phyloP scores from a whole-genome alignment of 768 basidiomycete species.

The Cyclocybe aegerita region DNA sequence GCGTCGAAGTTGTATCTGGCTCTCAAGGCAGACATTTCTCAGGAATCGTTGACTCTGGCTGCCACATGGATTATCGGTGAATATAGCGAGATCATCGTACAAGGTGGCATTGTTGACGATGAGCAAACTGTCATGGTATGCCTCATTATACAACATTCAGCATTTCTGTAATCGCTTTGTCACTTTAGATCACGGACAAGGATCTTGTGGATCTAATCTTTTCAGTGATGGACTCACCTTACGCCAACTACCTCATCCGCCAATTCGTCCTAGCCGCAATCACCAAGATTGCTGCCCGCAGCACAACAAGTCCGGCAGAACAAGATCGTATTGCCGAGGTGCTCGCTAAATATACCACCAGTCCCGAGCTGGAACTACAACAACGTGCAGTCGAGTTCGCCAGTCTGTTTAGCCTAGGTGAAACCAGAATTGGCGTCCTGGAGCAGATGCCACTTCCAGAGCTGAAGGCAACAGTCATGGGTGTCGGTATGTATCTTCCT shows the following conservation, averaged over 20 bases:
- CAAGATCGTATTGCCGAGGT: slow-evolving; percentile 80
- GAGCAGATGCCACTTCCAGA: slow-evolving; percentile 99
- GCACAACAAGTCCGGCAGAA: slow-evolving; percentile 61
- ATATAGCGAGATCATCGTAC: slow-evolving; percentile 87
- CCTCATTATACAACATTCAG: background rate
- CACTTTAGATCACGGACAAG: slow-evolving; percentile 66
- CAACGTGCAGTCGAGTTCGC: slow-evolving; percentile 96
- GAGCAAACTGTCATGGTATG: slow-evolving; percentile 70
- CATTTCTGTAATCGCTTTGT: background rate
- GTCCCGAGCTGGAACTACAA: slow-evolving; percentile 91
- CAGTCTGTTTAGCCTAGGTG: slow-evolving; percentile 74
- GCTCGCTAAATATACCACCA: slow-evolving; percentile 80
- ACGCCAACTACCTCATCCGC: slow-evolving; percentile 85
- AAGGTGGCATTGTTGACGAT: slow-evolving; percentile 76
- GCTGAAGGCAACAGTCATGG: slow-evolving; percentile 95
- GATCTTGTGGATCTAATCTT: slow-evolving; percentile 86
- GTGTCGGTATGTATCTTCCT: slow-evolving; percentile 58
- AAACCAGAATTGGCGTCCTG: slow-evolving; percentile 80
- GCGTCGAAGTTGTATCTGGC: slow-evolving; percentile 88
- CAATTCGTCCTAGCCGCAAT: slow-evolving; percentile 91
- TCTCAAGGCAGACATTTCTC: slow-evolving; percentile 88
- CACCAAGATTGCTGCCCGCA: slow-evolving; percentile 87
- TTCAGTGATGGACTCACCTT: slow-evolving; percentile 89
- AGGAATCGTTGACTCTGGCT: slow-evolving; percentile 91
- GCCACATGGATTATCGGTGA: slow-evolving; percentile 97